Percentiles rank a stretch among this genome's conserved stretches.
Evolutionary conservation across 495 filamentous ascomycete genomes (phyloP).

Genomic region (Lepidopterella palustris): DNA sequence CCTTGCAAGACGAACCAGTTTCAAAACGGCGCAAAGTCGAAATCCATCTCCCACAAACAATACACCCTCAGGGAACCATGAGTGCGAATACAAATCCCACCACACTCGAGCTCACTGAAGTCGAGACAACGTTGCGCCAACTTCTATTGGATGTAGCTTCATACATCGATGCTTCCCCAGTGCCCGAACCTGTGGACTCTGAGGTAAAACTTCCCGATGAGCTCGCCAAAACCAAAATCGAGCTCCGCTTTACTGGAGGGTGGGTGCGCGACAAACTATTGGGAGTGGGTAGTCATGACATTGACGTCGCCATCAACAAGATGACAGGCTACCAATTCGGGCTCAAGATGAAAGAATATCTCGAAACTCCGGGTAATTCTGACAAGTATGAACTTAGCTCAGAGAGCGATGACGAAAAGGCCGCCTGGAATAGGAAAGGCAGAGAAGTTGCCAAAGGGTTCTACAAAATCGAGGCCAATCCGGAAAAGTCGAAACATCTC

Average conservation of each 20-base stretch:
- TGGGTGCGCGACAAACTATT: constrained; percentile 98
- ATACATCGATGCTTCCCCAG: constrained; percentile 48
- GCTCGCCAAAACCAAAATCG: constrained; percentile 33
- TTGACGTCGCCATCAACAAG: constrained; percentile 89
- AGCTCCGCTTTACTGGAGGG: constrained; percentile 88
- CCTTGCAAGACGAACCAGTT: not conserved
- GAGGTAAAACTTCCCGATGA: constrained; percentile 38
- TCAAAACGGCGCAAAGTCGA: constrained; percentile 21
- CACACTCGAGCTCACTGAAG: constrained; percentile 51
- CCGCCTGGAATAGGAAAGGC: constrained; percentile 19
- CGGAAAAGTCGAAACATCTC: constrained; percentile 95
- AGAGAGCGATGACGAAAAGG: constrained; percentile 20
- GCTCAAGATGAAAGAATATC: constrained; percentile 54
- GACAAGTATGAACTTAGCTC: constrained; percentile 36
- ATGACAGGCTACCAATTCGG: constrained; percentile 89
- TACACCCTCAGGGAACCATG: constrained; percentile 18
- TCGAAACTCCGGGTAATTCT: constrained; percentile 37
- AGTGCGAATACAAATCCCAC: constrained; percentile 22
- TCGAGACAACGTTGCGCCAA: constrained; percentile 60
- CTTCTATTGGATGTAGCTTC: constrained; percentile 70
- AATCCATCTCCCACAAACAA: constrained; percentile 1
- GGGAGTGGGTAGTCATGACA: constrained; percentile 73
- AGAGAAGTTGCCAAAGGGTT: constrained; percentile 34
- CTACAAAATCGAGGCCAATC: constrained; percentile 59
- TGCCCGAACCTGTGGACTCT: not conserved